Evolutionary conservation across 441 rosid species (phyloP), one percentile per base, ranked within the genome.

Genomic region (Adansonia rubrostipa): DNA sequence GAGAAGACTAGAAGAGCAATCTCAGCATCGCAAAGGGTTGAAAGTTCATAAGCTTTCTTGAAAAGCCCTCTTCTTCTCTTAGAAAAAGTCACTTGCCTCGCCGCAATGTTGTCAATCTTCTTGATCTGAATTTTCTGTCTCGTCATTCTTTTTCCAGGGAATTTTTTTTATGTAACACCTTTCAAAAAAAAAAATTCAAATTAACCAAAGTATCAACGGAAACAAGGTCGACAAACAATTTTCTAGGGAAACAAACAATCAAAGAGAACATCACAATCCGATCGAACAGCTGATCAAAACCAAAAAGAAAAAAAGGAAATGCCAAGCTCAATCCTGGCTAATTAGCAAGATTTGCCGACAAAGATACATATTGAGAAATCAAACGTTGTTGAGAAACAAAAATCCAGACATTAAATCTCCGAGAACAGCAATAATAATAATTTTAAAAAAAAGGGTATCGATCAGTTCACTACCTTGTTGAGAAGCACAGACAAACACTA

Each of bases 1-100:
- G 91, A 88, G 70, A 88, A 88, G 72, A 86, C 87, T 7, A 85
- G 62, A 45, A 85, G 81, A 72, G 86, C 91, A 15, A 88, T 75
- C 77, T 88, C 89, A n/a, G 87, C 91, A 77, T 88, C 91, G 28
- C 91, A 88, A 13, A 88, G 88, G 17, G 80, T 83, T 22, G 89
- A 83, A 61, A 88, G 86, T 76, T 88, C 87, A 13, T 64, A 67
- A 53, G 90, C 89, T 58, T 88, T 86, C 85, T 88, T 88, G 80
- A 88, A 86, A 22, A 86, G 87, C 77, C 91, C 91, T 78, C 82
- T 83, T 65, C 89, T 85, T 63, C 91, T 88, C 82, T 88, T 88
- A 0, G 91, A 86, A 80, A 88, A 88, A 5, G 88, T 88, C 6
- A 88, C 91, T 61, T 88, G 91, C 77, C 89, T 83, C 1, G 87